Evolutionary conservation across 371 early-diverging fungal genomes (phyloP).

Genomic region (Entomophthora muscae): DNA sequence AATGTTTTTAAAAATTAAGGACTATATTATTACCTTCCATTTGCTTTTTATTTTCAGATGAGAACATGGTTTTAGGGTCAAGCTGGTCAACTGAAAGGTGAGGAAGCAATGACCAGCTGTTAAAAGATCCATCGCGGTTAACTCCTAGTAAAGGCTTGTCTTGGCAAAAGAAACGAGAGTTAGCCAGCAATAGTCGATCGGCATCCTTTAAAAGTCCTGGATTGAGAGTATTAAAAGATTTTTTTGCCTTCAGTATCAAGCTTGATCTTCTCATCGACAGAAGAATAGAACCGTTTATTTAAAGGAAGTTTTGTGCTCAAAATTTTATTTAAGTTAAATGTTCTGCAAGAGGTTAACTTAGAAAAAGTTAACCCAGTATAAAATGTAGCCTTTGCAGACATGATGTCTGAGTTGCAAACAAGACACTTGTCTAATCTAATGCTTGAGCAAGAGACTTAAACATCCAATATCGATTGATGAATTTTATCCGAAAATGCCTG

Average conservation of each 20-base stretch:
- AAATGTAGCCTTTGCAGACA: background rate
- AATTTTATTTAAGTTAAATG: background rate
- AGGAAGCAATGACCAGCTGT: slow-evolving; percentile 1
- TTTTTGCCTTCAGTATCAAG: background rate
- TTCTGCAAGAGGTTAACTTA: background rate
- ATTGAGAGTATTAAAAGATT: background rate
- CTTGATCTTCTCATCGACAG: background rate
- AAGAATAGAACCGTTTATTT: background rate
- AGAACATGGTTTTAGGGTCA: background rate
- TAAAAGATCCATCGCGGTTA: slow-evolving; percentile 1
- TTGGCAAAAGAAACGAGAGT: background rate
- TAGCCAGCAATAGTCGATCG: background rate
- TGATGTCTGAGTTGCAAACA: background rate
- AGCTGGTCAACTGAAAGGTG: background rate
- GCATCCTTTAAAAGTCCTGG: background rate
- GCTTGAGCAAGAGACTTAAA: no score
- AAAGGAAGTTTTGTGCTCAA: background rate
- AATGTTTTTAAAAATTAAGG: no score
- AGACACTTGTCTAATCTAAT: no score
- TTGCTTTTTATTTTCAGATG: background rate
- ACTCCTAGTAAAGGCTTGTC: slow-evolving; percentile 4
- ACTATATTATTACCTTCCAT: no score
- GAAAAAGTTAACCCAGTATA: background rate
- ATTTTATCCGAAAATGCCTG: no score
- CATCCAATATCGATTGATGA: no score